A percentile compares a stretch with the other conserved stretches of the same genome.
These are phyloP conservation scores for Pseudozyma tsukubaensis DNA, from an alignment of 1,284 basidiomycete species.

Conservation along the genomic window DNA sequence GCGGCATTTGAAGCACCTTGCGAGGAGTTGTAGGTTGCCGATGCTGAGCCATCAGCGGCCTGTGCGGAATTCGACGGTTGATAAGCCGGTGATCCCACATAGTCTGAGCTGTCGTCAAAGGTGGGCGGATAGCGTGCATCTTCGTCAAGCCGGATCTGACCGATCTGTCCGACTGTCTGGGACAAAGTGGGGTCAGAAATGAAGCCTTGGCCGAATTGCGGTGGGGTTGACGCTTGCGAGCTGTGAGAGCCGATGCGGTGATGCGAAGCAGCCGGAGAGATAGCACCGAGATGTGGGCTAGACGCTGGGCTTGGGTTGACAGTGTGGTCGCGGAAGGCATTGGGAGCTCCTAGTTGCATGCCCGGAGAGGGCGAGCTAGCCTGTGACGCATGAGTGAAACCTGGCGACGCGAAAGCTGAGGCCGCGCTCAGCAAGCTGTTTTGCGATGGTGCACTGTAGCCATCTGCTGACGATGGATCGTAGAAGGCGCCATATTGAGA, in stretches of 20 bases:
- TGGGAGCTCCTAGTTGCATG: conserved; percentile 12
- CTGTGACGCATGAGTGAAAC: conserved; percentile 10
- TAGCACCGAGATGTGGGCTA: conserved; percentile 24
- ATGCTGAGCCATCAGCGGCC: conserved; percentile 1
- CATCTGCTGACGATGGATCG: conserved; percentile 49
- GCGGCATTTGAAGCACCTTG: conserved; percentile 1
- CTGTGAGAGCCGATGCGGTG: conserved; percentile 32
- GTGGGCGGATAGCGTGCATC: conserved; percentile 30
- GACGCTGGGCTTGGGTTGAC: conserved; percentile 39
- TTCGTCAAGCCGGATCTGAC: conserved; percentile 45
- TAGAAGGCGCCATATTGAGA: conserved; percentile 30
- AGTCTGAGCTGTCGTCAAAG: conserved; percentile 34
- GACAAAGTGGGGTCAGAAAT: conserved; percentile 24
- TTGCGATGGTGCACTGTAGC: conserved; percentile 40
- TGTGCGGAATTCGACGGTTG: conserved; percentile 4
- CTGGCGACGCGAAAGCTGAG: conserved; percentile 12
- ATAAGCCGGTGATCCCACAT: conserved; percentile 21
- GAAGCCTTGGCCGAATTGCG: conserved; percentile 10
- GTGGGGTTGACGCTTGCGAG: conserved; percentile 34
- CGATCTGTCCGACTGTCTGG: conserved; percentile 40
- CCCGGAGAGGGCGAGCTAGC: conserved; percentile 14
- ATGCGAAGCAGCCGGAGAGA: conserved; percentile 28
- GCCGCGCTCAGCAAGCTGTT: conserved; percentile 30
- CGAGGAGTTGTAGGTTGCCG: conserved; percentile 11
- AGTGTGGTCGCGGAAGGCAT: conserved; percentile 31